A percentile compares a stretch with the other conserved stretches of the same genome.
phyloP scores from a whole-genome alignment of 306 rosid genomes.

The Quercus mongolica region DNA sequence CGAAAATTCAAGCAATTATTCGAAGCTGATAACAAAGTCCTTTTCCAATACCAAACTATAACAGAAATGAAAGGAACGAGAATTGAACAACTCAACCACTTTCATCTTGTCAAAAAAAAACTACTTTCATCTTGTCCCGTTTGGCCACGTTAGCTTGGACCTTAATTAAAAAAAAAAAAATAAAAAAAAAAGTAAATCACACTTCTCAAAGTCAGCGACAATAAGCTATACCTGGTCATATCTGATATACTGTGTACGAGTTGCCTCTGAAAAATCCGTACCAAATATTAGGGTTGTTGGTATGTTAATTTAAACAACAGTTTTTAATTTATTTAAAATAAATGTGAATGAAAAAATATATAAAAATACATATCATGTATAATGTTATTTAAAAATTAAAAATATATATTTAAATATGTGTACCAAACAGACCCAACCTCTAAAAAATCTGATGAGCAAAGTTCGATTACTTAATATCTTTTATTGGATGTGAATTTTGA shows the following conservation, averaged over 20 bases:
- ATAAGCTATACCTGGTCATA: too few relatives aligned
- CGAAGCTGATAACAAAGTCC: not conserved
- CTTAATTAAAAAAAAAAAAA: too few relatives aligned
- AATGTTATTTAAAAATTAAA: too few relatives aligned
- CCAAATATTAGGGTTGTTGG: rapidly evolving
- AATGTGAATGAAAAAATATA: rapidly evolving
- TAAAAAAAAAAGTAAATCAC: too few relatives aligned
- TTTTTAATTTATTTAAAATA: too few relatives aligned
- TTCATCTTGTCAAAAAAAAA: not conserved
- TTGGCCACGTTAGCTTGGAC: not conserved
- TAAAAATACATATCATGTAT: rapidly evolving
- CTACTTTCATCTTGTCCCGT: not conserved
- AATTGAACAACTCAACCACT: not conserved
- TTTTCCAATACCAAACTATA: not conserved
- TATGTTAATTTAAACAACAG: rapidly evolving
- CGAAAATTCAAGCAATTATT: not conserved
- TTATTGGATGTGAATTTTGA: too few relatives aligned
- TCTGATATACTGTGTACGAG: too few relatives aligned
- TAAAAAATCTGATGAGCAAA: too few relatives aligned
- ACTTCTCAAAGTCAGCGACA: not conserved
- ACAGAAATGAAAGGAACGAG: conserved; percentile 3
- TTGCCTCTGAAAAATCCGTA: too few relatives aligned
- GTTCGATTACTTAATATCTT: too few relatives aligned
- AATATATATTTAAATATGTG: rapidly evolving
- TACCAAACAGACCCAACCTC: rapidly evolving